Evolutionary conservation across 768 basidiomycete species (phyloP), one percentile per base, ranked within the genome.

Genomic region (Roridomyces roridus): DNA sequence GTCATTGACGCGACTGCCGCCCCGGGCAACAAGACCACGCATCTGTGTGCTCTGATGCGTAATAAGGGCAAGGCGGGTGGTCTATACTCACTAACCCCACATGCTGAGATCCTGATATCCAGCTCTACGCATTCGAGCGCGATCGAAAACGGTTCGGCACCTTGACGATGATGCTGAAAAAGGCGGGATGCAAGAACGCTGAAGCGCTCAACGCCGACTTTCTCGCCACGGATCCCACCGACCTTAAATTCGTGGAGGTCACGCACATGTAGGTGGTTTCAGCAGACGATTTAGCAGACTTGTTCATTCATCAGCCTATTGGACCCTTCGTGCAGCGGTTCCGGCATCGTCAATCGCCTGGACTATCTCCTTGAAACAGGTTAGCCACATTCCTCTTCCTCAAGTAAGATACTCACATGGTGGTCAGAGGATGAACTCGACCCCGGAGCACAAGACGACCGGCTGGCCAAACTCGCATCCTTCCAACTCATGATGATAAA

Each of bases 21-120:
- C 1, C 97, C 97, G 0, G 97, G 97, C 0, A 99, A 99, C 75
- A 99, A 99, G 75, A 98, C 97, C 2, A 91, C 94, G 8, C 94
- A 96, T 72, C 73, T 98, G 21, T 91, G 92, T 63, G 93, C 95
- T 21, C 75, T 98, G 40, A 93, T 98, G 91, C 69, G 77, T 17
- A 89, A 88, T 62, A 82, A 83, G 69, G 93, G 94, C 65, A 91
- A 87, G 74, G 96, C 94, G 49, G 58, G 78, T 25, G 41, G 39
- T 20, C 29, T 46, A 31, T 6, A 18, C 6, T 39, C n/a, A n/a
- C n/a, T n/a, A n/a, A n/a, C n/a, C n/a, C n/a, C n/a, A n/a, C n/a
- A n/a, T n/a, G n/a, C 45, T 31, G 17, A 37, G 23, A 40, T 15
- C 11, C 10, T 15, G 31, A 34, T 8, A 15, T 34, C 8, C 57